A percentile compares a stretch with the other conserved stretches of the same genome.
phyloP scores from a whole-genome alignment of 2,329 filamentous ascomycete species.

The Capronia americana region DNA sequence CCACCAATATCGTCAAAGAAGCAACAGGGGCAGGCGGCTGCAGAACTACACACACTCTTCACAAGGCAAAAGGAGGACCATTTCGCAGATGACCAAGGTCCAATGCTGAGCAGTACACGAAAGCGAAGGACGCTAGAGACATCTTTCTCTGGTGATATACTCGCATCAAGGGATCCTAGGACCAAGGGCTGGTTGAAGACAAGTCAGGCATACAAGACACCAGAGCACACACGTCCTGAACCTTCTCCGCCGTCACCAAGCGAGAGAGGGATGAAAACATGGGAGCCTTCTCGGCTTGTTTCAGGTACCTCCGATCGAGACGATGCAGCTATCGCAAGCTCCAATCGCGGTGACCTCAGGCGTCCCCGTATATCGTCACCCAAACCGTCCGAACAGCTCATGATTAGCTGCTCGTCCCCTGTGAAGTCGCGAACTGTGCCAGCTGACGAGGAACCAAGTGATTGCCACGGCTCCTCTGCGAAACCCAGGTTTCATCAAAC shows the following conservation, averaged over 20 bases:
- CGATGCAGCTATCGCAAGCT: neutral
- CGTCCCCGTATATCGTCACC: neutral
- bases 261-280: neutral
- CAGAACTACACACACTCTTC: neutral
- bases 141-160: neutral
- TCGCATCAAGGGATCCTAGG: constrained; percentile 14
- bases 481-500: neutral
- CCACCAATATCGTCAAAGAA: neutral
- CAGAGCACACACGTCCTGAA: neutral
- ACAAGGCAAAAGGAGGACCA: neutral
- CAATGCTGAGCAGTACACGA: neutral
- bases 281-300: neutral
- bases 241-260: constrained; percentile 8
- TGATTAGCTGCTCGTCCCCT: neutral
- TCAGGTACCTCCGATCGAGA: neutral
- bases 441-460: neutral
- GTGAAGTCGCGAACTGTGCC: neutral
- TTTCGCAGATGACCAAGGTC: neutral
- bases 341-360: neutral
- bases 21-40: neutral
- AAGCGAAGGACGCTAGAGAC: too few species aligned
- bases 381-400: neutral
- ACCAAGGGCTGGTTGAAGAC: constrained; percentile 33
- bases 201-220: constrained; percentile 5
- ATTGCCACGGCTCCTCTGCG: neutral